A percentile compares a stretch with the other conserved stretches of the same genome.
These are phyloP conservation scores for Geotrichum fermentans DNA, from an alignment of 1,139 yeast species.

Conservation along the genomic window DNA sequence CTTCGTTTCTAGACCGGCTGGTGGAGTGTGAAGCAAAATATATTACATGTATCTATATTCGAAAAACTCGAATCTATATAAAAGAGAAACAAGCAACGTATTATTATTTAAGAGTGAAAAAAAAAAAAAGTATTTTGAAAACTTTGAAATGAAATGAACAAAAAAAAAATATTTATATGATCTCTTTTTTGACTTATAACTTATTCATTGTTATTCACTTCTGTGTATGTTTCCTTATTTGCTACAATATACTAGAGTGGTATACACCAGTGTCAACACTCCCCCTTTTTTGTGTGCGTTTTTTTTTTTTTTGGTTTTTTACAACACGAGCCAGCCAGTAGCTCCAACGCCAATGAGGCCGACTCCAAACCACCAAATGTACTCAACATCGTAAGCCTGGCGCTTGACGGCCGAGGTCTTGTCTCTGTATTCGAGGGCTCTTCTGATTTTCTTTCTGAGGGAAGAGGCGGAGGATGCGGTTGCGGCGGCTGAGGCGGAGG, in stretches of 20 bases:
- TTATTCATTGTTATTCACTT: no score
- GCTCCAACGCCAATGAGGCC: constrained; percentile 43
- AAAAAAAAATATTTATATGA: not conserved
- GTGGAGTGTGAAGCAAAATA: not conserved
- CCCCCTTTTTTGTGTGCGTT: no score
- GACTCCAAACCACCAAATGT: constrained; percentile 48
- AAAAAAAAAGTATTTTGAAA: not conserved
- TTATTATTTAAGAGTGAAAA: no score
- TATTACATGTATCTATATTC: no score
- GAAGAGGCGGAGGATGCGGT: constrained; percentile 28
- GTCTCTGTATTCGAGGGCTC: constrained; percentile 73
- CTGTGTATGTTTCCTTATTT: not conserved
- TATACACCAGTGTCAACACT: no score
- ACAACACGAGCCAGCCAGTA: constrained; percentile 34
- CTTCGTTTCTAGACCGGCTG: constrained; percentile 21
- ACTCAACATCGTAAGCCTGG: constrained; percentile 44
- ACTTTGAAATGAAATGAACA: not conserved
- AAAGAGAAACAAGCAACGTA: not conserved
- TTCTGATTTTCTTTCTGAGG: constrained; percentile 48
- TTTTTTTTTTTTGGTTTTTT: no score
- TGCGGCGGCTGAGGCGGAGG: constrained; percentile 8
- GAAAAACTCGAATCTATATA: no score
- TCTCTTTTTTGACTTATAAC: not conserved
- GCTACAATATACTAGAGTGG: not conserved
- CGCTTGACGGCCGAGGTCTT: constrained; percentile 68